A percentile compares a stretch with the other conserved stretches of the same genome.
These are phyloP conservation scores for Pascua guehoae DNA, from an alignment of 1,284 basidiomycete species.

Conservation along the genomic window DNA sequence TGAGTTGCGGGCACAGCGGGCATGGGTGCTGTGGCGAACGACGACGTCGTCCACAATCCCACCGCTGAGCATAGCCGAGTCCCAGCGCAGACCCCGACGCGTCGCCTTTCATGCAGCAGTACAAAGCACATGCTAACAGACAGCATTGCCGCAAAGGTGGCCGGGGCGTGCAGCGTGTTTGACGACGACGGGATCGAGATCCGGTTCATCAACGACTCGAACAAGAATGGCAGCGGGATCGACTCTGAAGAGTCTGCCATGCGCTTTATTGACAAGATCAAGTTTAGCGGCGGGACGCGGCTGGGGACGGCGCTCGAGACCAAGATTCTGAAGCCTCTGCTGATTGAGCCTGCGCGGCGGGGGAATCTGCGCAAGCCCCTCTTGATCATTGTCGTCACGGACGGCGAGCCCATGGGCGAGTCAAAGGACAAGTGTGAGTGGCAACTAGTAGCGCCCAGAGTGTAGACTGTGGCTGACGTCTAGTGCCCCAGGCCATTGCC, in stretches of 20 bases:
- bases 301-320: conserved; percentile 48
- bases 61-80: no score
- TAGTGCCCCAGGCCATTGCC: conserved; percentile 25
- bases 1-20: no score
- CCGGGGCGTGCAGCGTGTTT: conserved; percentile 48
- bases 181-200: conserved; percentile 52
- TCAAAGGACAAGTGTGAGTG: conserved; percentile 7
- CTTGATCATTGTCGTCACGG: conserved; percentile 48
- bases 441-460: no score
- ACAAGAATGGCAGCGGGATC: conserved; percentile 50
- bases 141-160: conserved; percentile 47
- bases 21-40: no score
- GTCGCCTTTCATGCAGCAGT: no score
- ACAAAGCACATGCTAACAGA: conserved; percentile 27
- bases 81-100: no score
- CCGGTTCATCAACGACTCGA: conserved; percentile 50
- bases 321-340: conserved; percentile 52
- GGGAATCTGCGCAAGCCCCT: conserved; percentile 49
- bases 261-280: conserved; percentile 22
- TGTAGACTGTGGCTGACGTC: background rate
- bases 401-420: conserved; percentile 49
- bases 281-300: conserved; percentile 43
- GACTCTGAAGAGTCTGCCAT: conserved; percentile 34
- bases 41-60: no score
- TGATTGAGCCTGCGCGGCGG: conserved; percentile 48